Conservation (phyloP, 2,329 filamentous ascomycete species). For the Ophiocordyceps unilateralis region DNA sequence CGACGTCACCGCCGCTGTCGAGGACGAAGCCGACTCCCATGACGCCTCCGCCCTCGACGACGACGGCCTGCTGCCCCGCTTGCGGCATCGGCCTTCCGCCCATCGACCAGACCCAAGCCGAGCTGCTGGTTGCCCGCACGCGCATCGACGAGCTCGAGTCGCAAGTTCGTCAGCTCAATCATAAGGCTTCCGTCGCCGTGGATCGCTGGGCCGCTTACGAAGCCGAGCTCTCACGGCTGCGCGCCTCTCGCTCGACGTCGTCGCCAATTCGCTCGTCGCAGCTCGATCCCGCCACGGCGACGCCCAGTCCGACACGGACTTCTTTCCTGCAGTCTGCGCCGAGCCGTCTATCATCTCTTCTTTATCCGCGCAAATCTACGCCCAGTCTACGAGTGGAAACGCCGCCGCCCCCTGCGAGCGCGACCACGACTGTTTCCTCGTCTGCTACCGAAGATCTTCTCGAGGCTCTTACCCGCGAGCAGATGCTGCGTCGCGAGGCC, state of each 20-base stretch:
- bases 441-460: slow-evolving; percentile 33
- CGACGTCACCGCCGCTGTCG: slow-evolving; percentile 9
- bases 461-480: slow-evolving; percentile 47
- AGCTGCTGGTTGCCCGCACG: slow-evolving; percentile 36
- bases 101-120: slow-evolving; percentile 17
- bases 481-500: slow-evolving; percentile 47
- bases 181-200: slow-evolving; percentile 49
- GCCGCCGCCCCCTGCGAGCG: slow-evolving; percentile 3
- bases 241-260: slow-evolving; percentile 13
- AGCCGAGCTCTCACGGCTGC: slow-evolving; percentile 51
- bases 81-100: slow-evolving; percentile 27
- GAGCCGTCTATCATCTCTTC: slow-evolving; percentile 26
- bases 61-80: slow-evolving; percentile 27
- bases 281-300: slow-evolving; percentile 2
- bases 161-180: slow-evolving; percentile 51
- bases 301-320: slow-evolving; percentile 16
- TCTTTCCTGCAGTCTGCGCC: slow-evolving; percentile 29
- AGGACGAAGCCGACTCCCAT: slow-evolving; percentile 3
- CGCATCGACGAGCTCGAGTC: slow-evolving; percentile 53
- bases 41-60: slow-evolving; percentile 6
- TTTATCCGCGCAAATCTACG: slow-evolving; percentile 27
- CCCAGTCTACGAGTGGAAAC: slow-evolving; percentile 7
- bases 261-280: neutral
- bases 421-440: slow-evolving; percentile 10
- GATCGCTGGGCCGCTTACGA: slow-evolving; percentile 64